A percentile compares a stretch with the other conserved stretches of the same genome.
Evolutionary conservation across 805 yeast species (phyloP).

Genomic region (Metschnikowia matae): DNA sequence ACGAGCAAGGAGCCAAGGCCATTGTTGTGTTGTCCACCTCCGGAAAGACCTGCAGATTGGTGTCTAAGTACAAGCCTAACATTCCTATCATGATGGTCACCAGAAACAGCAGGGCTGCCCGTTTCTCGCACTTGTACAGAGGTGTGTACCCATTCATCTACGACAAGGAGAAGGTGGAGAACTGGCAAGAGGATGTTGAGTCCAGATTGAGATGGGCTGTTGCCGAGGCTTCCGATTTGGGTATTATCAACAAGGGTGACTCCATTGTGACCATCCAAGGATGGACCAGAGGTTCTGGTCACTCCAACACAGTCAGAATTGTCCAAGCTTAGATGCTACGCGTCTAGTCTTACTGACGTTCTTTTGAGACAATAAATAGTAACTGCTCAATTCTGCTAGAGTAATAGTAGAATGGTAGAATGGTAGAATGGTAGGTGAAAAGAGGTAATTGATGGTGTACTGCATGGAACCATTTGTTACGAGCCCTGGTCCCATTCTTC

Average conservation of each 20-base stretch:
- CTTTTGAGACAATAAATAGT: too few relatives aligned
- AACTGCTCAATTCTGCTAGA: too few relatives aligned
- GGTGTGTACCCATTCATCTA: conserved; percentile 98
- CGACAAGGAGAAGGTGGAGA: conserved; percentile 56
- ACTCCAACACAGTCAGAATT: conserved; percentile 97
- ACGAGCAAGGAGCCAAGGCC: conserved; percentile 95
- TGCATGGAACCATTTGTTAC: too few relatives aligned
- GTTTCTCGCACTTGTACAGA: conserved; percentile 94
- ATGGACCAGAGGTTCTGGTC: conserved; percentile 98
- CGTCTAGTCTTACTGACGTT: too few relatives aligned
- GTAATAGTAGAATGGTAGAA: too few relatives aligned
- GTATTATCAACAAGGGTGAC: conserved; percentile 84
- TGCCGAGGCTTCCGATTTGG: conserved; percentile 80
- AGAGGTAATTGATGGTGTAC: too few relatives aligned
- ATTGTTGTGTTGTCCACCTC: conserved; percentile 93
- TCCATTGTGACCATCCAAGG: conserved; percentile 94
- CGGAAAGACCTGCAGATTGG: conserved; percentile 92
- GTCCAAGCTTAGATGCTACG: conserved; percentile 51
- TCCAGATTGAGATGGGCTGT: conserved; percentile 91
- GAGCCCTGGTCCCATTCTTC: too few relatives aligned
- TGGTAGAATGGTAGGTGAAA: too few relatives aligned
- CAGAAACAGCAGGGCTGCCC: conserved; percentile 88
- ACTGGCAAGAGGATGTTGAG: conserved; percentile 98
- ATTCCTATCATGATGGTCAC: conserved; percentile 98
- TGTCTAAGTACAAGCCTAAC: conserved; percentile 96